A percentile compares a stretch with the other conserved stretches of the same genome.
Conservation (phyloP, 1,139 yeast genomes). For the Candida frijolesensis region DNA sequence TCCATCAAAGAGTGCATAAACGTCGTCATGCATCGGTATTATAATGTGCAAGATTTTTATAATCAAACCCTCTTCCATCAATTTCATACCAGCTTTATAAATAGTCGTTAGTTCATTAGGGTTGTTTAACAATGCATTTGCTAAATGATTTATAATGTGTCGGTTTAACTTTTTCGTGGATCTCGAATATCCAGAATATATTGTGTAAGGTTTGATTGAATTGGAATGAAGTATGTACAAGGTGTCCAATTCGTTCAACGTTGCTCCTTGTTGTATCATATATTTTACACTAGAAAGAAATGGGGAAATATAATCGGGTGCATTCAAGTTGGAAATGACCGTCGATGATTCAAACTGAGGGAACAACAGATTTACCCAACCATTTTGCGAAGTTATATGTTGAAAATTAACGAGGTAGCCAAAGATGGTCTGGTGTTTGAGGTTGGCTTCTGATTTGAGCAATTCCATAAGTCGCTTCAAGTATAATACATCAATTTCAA, state of each 20-base stretch:
- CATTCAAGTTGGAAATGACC: background rate
- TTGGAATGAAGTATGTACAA: conserved; percentile 7
- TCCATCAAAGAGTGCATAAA: background rate
- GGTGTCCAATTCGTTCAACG: conserved; percentile 8
- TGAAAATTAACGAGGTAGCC: background rate
- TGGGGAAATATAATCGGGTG: conserved; percentile 5
- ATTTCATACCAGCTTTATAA: background rate
- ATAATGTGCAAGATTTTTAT: conserved; percentile 3
- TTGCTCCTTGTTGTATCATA: conserved; percentile 1
- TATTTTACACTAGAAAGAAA: conserved; percentile 2
- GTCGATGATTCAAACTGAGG: conserved; percentile 11
- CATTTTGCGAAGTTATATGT: conserved; percentile 7
- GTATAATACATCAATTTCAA: conserved; percentile 5
- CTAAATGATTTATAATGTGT: conserved; percentile 6
- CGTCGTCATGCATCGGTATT: background rate
- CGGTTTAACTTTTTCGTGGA: conserved; percentile 3
- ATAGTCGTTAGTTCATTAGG: conserved; percentile 7
- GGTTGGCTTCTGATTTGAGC: background rate
- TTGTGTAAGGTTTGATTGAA: conserved; percentile 4
- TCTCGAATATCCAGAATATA: conserved; percentile 8
- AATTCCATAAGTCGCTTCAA: conserved; percentile 9
- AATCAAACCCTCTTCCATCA: background rate
- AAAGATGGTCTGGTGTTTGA: background rate
- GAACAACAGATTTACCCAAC: conserved; percentile 13
- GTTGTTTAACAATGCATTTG: background rate